Conservation (phyloP, 768 basidiomycete species). For the Rhizopogon vinicolor region DNA sequence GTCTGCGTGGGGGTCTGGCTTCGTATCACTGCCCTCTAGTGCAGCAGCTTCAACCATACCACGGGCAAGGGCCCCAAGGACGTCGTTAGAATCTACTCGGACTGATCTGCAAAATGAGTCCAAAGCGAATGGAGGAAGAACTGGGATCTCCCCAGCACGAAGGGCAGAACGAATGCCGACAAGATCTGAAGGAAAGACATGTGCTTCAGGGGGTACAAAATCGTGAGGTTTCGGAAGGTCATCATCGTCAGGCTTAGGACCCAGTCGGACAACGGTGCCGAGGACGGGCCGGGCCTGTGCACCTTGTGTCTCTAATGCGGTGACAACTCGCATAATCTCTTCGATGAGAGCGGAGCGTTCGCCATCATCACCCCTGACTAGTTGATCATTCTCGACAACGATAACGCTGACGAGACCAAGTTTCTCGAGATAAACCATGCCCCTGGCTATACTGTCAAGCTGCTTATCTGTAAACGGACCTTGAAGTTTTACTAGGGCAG, state of each 20-base stretch:
- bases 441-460: constrained; percentile 88
- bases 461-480: constrained; percentile 93
- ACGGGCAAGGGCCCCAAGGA: constrained; percentile 80
- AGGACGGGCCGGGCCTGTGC: constrained; percentile 85
- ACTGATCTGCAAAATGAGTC: constrained; percentile 87
- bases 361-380: constrained; percentile 61
- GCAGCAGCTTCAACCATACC: constrained; percentile 69
- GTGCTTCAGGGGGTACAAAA: constrained; percentile 60
- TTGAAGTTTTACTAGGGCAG: constrained; percentile 94
- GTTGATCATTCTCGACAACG: constrained; percentile 85
- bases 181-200: constrained; percentile 77
- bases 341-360: constrained; percentile 65
- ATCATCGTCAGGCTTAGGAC: constrained; percentile 59
- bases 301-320: constrained; percentile 78
- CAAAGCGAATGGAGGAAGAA: constrained; percentile 88
- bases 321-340: constrained; percentile 83
- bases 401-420: constrained; percentile 95
- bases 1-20: constrained; percentile 30
- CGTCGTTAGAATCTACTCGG: constrained; percentile 82
- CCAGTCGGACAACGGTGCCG: constrained; percentile 79
- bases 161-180: constrained; percentile 85
- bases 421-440: constrained; percentile 93
- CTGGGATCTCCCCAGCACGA: constrained; percentile 92
- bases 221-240: constrained; percentile 25
- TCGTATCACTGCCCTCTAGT: constrained; percentile 37